phyloP scores from a whole-genome alignment of 768 basidiomycete species.

The Termitomyces sp. region DNA sequence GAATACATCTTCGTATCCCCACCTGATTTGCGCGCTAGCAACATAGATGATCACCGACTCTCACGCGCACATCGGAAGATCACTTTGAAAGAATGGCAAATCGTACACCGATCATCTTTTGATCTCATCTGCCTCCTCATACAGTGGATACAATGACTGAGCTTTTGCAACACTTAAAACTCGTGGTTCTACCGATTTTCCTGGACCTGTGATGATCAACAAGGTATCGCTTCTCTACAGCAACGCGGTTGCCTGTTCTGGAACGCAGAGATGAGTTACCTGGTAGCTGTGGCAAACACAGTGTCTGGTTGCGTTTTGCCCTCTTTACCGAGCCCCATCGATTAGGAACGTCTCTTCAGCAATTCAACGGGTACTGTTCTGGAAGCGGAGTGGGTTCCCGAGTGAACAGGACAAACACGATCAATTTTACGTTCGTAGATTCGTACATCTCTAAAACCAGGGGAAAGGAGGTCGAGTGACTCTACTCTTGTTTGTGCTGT shows the following conservation, averaged over 20 bases:
- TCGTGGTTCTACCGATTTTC: background rate
- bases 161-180: background rate
- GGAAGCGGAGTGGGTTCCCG: background rate
- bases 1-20: background rate
- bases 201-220: background rate
- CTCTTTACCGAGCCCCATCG: background rate
- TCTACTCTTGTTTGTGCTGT: background rate
- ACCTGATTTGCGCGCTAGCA: background rate
- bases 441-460: background rate
- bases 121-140: background rate
- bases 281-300: background rate
- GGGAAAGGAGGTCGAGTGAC: background rate
- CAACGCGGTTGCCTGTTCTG: background rate
- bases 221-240: background rate
- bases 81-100: background rate
- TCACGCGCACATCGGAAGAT: background rate
- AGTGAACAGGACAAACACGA: background rate
- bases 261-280: background rate
- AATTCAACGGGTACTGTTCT: too few species aligned
- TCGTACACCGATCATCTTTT: background rate
- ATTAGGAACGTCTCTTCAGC: background rate
- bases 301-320: too few species aligned
- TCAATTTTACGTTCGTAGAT: background rate
- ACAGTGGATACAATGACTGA: background rate
- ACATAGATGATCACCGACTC: background rate